A percentile compares a stretch with the other conserved stretches of the same genome.
phyloP scores from a whole-genome alignment of 1,139 yeast genomes.

The Blastobotrys ciferrii region DNA sequence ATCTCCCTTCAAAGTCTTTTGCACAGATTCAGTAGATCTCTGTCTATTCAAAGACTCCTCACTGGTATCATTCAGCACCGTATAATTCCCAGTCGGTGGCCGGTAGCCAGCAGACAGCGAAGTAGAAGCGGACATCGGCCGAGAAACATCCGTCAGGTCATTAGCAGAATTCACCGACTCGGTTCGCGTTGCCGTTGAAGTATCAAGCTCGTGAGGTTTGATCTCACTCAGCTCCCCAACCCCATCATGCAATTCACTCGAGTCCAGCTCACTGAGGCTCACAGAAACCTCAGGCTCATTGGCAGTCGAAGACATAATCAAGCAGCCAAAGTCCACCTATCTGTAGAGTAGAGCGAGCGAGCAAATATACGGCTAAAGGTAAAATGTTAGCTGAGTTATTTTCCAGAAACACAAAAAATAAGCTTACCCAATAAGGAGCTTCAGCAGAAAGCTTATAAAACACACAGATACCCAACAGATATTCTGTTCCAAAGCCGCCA shows the following conservation, averaged over 20 bases:
- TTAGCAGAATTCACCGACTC: background rate
- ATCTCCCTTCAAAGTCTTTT: background rate
- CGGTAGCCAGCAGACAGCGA: background rate
- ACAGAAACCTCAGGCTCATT: constrained; percentile 2
- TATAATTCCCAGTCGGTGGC: background rate
- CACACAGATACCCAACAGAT: background rate
- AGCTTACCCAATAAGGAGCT: background rate
- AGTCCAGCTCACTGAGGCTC: constrained; percentile 4
- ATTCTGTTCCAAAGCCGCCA: too few relatives aligned
- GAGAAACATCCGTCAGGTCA: background rate
- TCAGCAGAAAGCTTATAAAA: background rate
- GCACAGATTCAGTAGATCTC: background rate
- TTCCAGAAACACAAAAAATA: background rate
- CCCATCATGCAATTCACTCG: constrained; percentile 3
- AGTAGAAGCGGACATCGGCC: background rate
- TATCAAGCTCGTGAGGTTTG: background rate
- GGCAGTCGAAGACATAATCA: constrained; percentile 3
- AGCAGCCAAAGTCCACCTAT: background rate
- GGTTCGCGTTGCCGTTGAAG: background rate
- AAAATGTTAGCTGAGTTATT: background rate
- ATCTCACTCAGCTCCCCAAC: constrained; percentile 2
- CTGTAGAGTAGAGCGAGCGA: background rate
- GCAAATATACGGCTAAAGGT: background rate
- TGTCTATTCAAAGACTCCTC: background rate
- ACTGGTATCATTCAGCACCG: background rate